phyloP scores from a whole-genome alignment of 2,329 filamentous ascomycete species.

The Parasarocladium wereldwijsianum region DNA sequence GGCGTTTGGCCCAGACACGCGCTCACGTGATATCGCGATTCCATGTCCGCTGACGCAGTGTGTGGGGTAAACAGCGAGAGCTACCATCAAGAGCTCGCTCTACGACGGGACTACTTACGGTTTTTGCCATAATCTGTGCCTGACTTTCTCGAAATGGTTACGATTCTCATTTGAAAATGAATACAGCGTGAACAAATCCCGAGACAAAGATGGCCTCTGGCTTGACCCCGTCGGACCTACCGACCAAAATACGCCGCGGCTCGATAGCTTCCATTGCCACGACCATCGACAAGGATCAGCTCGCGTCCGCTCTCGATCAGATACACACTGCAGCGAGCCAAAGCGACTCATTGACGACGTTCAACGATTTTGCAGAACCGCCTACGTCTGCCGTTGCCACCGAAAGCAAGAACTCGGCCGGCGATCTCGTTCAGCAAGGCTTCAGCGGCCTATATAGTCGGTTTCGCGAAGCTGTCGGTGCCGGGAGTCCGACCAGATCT shows the following conservation, averaged over 20 bases:
- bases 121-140: too few species aligned
- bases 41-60: too few species aligned
- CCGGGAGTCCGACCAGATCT: conserved; percentile 31
- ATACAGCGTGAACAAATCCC: too few species aligned
- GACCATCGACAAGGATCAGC: conserved; percentile 50
- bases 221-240: too few species aligned
- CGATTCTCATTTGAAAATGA: too few species aligned
- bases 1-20: too few species aligned
- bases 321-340: conserved; percentile 85
- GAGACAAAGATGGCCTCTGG: too few species aligned
- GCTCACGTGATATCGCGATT: too few species aligned
- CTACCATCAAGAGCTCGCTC: too few species aligned
- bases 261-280: conserved; percentile 27
- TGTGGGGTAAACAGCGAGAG: too few species aligned
- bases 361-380: conserved; percentile 77
- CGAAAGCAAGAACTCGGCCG: conserved; percentile 56
- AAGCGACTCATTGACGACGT: conserved; percentile 73
- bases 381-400: conserved; percentile 39
- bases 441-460: conserved; percentile 81
- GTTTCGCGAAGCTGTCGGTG: conserved; percentile 69
- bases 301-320: conserved; percentile 66
- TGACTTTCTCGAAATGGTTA: too few species aligned
- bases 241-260: conserved; percentile 22
- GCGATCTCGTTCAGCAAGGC: conserved; percentile 69
- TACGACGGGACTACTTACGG: too few species aligned